Percentiles rank a stretch among this genome's conserved stretches.
Evolutionary conservation across 306 rosid species (phyloP).

Genomic region (Alnus glutinosa): DNA sequence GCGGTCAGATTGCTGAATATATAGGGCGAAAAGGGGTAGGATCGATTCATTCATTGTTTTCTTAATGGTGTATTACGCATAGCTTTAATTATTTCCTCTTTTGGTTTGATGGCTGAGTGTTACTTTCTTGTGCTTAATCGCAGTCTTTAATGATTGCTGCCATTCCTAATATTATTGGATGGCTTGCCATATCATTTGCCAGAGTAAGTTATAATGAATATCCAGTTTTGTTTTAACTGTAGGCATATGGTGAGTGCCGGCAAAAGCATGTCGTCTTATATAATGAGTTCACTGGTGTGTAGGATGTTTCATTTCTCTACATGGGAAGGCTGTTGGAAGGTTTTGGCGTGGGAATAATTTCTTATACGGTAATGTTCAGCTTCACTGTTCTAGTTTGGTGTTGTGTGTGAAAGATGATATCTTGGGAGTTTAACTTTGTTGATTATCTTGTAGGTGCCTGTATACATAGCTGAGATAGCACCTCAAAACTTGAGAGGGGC

Average conservation of each 20-base stretch:
- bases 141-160: constrained; percentile 96
- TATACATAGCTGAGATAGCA: constrained; percentile 90
- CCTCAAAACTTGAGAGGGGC: constrained; percentile 90
- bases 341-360: constrained; percentile 94
- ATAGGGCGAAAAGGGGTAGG: constrained; percentile 96
- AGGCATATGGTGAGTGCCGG: constrained; percentile 17
- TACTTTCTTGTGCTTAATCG: constrained; percentile 34
- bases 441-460: constrained; percentile 67
- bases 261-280: constrained; percentile 1
- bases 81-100: not conserved
- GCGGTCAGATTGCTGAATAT: constrained; percentile 94
- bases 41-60: constrained; percentile 3
- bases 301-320: constrained; percentile 94
- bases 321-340: constrained; percentile 99
- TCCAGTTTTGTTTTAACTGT: not conserved
- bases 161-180: constrained; percentile 86
- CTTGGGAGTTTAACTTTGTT: constrained; percentile 20
- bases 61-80: constrained; percentile 2
- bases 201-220: constrained; percentile 49
- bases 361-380: constrained; percentile 64
- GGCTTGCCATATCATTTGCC: constrained; percentile 91
- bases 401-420: constrained; percentile 27
- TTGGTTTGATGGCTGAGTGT: constrained; percentile 20
- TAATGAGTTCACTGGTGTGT: constrained; percentile 20
- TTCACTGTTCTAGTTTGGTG: constrained; percentile 15